Conservation (phyloP, 2,329 filamentous ascomycete genomes). For the Cryphonectria parasitica region DNA sequence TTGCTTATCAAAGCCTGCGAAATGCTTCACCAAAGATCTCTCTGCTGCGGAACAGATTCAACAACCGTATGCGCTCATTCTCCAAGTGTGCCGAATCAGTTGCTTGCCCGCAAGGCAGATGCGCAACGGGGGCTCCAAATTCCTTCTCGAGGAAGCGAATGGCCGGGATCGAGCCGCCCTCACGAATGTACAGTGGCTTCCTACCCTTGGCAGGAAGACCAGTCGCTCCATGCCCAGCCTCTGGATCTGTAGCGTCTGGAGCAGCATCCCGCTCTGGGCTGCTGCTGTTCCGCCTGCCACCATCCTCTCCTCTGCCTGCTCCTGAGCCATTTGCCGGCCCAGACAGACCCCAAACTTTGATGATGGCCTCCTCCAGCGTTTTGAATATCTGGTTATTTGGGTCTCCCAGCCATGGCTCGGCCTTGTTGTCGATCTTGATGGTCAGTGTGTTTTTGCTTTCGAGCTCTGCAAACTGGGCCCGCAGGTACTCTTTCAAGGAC, state of each 20-base stretch:
- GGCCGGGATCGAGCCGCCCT: constrained; percentile 92
- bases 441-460: constrained; percentile 80
- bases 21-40: constrained; percentile 93
- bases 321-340: not conserved
- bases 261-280: not conserved
- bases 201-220: constrained; percentile 41
- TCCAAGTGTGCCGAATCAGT: constrained; percentile 93
- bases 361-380: constrained; percentile 82
- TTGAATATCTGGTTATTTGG: constrained; percentile 89
- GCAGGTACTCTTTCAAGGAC: constrained; percentile 68
- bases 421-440: constrained; percentile 87
- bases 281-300: not conserved
- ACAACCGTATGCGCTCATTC: constrained; percentile 86
- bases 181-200: constrained; percentile 88
- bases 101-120: constrained; percentile 91
- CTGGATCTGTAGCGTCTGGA: not conserved
- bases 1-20: constrained; percentile 55
- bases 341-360: constrained; percentile 75
- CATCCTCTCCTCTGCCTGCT: not conserved
- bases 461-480: constrained; percentile 72
- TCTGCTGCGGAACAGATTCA: constrained; percentile 87
- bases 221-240: not conserved
- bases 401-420: constrained; percentile 95
- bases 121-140: constrained; percentile 86
- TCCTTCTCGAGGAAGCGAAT: constrained; percentile 95